phyloP scores from a whole-genome alignment of 2,329 filamentous ascomycete species.

The Colletotrichum siamense region DNA sequence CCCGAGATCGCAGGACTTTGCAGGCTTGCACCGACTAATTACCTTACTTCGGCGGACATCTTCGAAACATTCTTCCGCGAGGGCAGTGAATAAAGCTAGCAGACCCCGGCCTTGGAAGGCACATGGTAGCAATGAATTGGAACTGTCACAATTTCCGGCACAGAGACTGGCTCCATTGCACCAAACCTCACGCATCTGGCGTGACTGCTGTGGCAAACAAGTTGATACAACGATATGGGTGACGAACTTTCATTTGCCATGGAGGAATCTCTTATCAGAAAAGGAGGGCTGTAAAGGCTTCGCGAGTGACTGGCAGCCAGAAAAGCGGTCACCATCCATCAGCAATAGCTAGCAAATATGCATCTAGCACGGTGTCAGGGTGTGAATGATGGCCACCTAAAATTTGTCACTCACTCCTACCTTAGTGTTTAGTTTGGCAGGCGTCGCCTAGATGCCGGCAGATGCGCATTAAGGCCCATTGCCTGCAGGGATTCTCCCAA shows the following conservation, averaged over 20 bases:
- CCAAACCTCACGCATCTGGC: neutral
- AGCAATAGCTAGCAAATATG: neutral
- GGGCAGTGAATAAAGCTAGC: accelerated
- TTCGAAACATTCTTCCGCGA: neutral
- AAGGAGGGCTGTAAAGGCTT: neutral
- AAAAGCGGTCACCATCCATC: neutral
- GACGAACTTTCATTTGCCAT: neutral
- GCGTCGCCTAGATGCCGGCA: neutral
- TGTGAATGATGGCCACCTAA: neutral
- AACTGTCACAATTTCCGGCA: accelerated
- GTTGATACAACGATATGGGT: accelerated
- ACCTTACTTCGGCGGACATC: neutral
- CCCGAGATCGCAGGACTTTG: neutral
- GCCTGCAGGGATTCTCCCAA: neutral
- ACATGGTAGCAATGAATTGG: neutral
- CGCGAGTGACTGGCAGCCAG: neutral
- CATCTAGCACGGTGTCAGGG: neutral
- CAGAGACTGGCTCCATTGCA: neutral
- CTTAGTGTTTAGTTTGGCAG: neutral
- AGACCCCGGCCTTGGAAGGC: neutral
- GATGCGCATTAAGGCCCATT: neutral
- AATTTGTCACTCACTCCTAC: neutral
- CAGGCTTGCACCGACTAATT: neutral
- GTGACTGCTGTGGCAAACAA: neutral
- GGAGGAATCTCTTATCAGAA: neutral